phyloP scores from a whole-genome alignment of 495 filamentous ascomycete genomes.

The Aspergillus coremiiformis region DNA sequence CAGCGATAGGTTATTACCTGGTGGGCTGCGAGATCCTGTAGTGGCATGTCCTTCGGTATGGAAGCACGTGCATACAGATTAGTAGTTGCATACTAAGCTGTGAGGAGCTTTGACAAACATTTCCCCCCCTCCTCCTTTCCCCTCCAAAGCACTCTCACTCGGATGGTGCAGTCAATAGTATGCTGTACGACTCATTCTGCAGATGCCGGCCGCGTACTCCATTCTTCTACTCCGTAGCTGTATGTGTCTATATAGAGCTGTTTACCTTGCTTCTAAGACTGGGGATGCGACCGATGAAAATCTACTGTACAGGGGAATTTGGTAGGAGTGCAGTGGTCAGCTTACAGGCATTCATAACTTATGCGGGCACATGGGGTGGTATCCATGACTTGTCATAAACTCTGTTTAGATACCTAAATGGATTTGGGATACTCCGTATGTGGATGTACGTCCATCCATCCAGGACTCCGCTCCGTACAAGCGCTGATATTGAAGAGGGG shows the following conservation, averaged over 20 bases:
- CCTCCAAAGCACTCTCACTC: neutral
- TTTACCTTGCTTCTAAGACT: neutral
- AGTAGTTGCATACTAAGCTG: slow-evolving; percentile 2
- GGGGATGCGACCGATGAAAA: no score
- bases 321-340: no score
- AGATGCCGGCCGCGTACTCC: neutral
- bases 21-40: neutral
- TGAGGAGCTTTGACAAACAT: slow-evolving; percentile 3
- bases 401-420: neutral
- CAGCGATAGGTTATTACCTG: neutral
- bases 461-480: no score
- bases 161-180: neutral
- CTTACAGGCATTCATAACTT: no score
- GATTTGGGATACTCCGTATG: neutral
- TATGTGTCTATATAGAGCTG: neutral
- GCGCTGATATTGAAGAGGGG: no score
- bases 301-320: no score
- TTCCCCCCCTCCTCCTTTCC: neutral
- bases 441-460: no score
- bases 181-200: neutral
- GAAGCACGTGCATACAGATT: neutral
- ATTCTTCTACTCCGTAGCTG: neutral
- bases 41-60: neutral
- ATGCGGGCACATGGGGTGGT: no score
- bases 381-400: no score